Conservation (phyloP, 179 eudicot species). For the Beta lomatogona region DNA sequence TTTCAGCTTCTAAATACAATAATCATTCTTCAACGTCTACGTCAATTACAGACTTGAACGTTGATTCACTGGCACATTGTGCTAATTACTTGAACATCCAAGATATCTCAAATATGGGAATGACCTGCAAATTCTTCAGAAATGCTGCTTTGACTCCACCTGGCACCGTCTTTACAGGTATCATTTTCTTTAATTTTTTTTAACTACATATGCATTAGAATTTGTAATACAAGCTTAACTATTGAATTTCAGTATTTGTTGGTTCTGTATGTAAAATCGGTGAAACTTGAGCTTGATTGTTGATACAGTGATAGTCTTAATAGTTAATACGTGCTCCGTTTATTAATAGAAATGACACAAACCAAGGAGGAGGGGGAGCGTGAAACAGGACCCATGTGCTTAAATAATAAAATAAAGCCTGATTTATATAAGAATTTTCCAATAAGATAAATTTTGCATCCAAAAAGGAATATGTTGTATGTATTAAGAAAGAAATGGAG, state of each 20-base stretch:
- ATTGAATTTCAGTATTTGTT: background rate
- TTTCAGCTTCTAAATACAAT: constrained; percentile 2
- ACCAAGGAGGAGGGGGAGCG: too few relatives aligned
- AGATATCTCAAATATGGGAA: constrained; percentile 58
- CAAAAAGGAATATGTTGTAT: too few relatives aligned
- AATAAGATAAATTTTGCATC: too few relatives aligned
- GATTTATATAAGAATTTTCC: too few relatives aligned
- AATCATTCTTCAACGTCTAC: constrained; percentile 14
- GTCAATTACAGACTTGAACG: constrained; percentile 46
- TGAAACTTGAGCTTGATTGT: too few relatives aligned
- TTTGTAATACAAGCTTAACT: too few relatives aligned
- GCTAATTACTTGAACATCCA: constrained; percentile 49
- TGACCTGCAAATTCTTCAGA: constrained; percentile 53
- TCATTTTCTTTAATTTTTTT: background rate
- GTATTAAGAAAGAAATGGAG: too few relatives aligned
- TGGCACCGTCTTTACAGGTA: constrained; percentile 69
- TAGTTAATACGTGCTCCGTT: too few relatives aligned
- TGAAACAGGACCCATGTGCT: too few relatives aligned
- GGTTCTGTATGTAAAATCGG: background rate
- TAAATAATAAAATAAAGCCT: too few relatives aligned
- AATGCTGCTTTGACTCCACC: constrained; percentile 55
- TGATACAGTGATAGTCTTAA: too few relatives aligned
- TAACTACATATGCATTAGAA: background rate
- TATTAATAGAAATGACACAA: too few relatives aligned
- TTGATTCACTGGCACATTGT: constrained; percentile 52